phyloP scores from a whole-genome alignment of 208 protist genomes.

The Acanthamoeba healyi region DNA sequence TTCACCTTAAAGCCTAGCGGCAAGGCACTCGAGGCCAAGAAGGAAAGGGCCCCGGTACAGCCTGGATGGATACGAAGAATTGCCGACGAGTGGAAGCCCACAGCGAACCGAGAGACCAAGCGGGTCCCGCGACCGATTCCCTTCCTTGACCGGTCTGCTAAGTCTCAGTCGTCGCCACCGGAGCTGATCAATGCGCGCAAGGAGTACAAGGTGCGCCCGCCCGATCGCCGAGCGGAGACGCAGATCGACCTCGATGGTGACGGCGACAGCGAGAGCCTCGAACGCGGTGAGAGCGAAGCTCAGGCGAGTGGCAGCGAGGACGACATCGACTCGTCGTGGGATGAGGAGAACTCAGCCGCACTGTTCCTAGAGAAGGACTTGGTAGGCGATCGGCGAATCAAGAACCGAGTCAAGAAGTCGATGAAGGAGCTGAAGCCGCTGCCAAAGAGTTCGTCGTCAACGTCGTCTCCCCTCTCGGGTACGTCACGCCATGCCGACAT shows the following conservation, averaged over 20 bases:
- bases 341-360: constrained; percentile 24
- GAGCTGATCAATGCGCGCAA: background rate
- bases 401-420: constrained; percentile 38
- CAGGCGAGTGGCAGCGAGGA: background rate
- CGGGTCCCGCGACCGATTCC: background rate
- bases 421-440: background rate
- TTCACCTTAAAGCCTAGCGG: background rate
- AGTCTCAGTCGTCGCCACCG: constrained; percentile 13
- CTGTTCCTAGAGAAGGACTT: constrained; percentile 35
- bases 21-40: background rate
- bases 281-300: background rate
- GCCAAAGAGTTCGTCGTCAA: background rate
- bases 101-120: background rate
- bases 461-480: background rate
- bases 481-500: background rate
- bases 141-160: background rate
- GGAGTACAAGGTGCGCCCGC: background rate
- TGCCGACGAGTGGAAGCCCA: background rate
- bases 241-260: background rate
- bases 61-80: background rate
- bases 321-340: constrained; percentile 56
- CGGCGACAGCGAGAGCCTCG: background rate
- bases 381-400: background rate
- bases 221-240: background rate
- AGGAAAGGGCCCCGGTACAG: background rate